Base-by-base conservation (phyloP, 164 flowering plant species). In the Annona squamosa region DNA sequence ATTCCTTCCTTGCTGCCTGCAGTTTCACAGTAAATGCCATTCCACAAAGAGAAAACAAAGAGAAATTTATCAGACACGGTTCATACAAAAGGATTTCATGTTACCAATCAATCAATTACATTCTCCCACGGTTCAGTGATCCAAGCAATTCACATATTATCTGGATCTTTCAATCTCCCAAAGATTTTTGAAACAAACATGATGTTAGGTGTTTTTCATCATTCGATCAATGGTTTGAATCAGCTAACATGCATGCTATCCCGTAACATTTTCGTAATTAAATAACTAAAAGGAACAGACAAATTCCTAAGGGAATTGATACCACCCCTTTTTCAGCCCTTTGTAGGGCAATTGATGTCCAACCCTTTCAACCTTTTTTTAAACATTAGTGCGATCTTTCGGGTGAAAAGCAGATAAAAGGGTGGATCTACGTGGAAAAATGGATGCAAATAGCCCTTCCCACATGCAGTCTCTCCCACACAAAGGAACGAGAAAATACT, bases 1-100 rank as follows among this genome's bases (percentile, higher is more conserved):
- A 73, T 76, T 83, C 88, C 77, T 61, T 80, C 41, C 71, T 77
- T 80, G 84, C 70, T 67, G 77, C 91, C 97, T 90, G 94, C 81
- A 26, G 1, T 26, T 82, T 59, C 75, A 80, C 63, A 78, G 69
- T 75, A 65, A 79, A 74, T 52, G 68, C 10, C 69, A 78, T 71
- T 75, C 63, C 71, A 9, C 76, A 77, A 59, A 26, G 46, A 44
- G 61, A 19, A 61, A 71, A 47, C 48, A 6, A 63, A 48, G 70
- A 56, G 37, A 68, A 74, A 44, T 46, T 48, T 3, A 52, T 66
- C 46, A 66, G 68, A 66, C 43, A 44, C 66, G 5, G 37, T 64
- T 6, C 4, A 66, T 43, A 66, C 13, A 66, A 16, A 9, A 13
- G 48, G 17, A 42, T 44, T 66, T 64, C 12, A 37, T 41, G 13